Conservation (phyloP, 495 filamentous ascomycete genomes). For the Penicillium paradoxum region DNA sequence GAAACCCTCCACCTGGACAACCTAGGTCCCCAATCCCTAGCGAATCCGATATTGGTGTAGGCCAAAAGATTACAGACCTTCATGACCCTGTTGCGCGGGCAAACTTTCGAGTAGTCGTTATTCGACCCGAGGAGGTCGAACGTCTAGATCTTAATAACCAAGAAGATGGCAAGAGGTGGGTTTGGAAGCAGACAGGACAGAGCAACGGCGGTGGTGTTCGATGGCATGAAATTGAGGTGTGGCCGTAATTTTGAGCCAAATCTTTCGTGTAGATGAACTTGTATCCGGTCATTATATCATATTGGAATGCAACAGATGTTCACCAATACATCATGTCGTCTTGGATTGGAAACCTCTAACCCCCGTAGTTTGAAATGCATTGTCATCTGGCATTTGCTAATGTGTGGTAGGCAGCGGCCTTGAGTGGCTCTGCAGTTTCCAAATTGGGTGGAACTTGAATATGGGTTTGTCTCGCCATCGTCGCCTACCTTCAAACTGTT, state of each 20-base stretch:
- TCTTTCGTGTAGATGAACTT: too few relatives aligned
- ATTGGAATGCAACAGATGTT: too few relatives aligned
- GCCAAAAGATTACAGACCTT: slow-evolving; percentile 63
- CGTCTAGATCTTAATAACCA: slow-evolving; percentile 66
- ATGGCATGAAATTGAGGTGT: slow-evolving; percentile 77
- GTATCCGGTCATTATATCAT: too few relatives aligned
- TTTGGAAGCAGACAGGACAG: slow-evolving; percentile 50
- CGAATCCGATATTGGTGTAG: slow-evolving; percentile 51
- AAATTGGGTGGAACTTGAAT: not conserved
- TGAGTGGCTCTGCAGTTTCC: not conserved
- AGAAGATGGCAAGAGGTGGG: slow-evolving; percentile 58
- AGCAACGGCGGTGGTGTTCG: slow-evolving; percentile 35
- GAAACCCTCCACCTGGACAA: slow-evolving; percentile 68
- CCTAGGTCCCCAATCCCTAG: slow-evolving; percentile 43
- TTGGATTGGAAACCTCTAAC: too few relatives aligned
- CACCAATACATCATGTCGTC: too few relatives aligned
- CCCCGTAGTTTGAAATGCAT: too few relatives aligned
- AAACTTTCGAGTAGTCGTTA: slow-evolving; percentile 83
- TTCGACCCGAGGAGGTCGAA: slow-evolving; percentile 78
- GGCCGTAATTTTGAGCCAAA: slow-evolving; percentile 54
- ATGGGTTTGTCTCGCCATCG: too few relatives aligned
- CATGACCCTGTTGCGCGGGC: slow-evolving; percentile 61
- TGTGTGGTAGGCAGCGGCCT: not conserved
- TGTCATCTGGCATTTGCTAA: not conserved
- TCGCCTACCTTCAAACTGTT: not conserved